Evolutionary conservation across 306 rosid genomes (phyloP).

Genomic region (Glycyrrhiza uralensis): DNA sequence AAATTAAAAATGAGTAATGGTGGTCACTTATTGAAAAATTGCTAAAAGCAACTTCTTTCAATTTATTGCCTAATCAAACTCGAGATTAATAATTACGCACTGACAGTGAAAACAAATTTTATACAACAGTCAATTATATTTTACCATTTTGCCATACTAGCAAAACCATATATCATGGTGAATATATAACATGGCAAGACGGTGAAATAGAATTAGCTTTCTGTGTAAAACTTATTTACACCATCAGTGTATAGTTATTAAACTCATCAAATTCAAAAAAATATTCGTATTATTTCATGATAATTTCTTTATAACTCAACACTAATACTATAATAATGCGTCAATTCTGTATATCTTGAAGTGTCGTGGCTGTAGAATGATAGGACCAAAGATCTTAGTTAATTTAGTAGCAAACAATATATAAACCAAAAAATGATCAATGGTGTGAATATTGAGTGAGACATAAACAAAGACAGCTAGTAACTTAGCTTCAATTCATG

Average conservation of each 20-base stretch:
- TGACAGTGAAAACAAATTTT: too few relatives aligned
- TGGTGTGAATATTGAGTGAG: conserved; percentile 16
- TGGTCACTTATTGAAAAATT: conserved; percentile 21
- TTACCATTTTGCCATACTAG: too few relatives aligned
- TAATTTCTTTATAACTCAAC: conserved; percentile 17
- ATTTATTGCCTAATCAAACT: conserved; percentile 23
- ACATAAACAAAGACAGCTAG: conserved; percentile 29
- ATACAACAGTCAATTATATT: too few relatives aligned
- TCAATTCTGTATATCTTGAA: conserved; percentile 11
- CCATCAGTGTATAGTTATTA: too few relatives aligned
- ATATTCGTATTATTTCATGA: not conserved
- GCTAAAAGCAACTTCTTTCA: conserved; percentile 15
- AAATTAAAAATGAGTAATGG: conserved; percentile 6
- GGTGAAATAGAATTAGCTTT: too few relatives aligned
- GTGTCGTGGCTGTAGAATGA: conserved; percentile 4
- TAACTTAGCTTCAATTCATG: conserved; percentile 26
- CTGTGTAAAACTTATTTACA: too few relatives aligned
- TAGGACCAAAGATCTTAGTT: conserved; percentile 18
- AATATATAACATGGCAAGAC: too few relatives aligned
- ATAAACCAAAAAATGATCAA: not conserved
- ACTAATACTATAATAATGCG: not conserved
- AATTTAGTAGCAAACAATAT: conserved; percentile 11
- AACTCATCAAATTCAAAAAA: too few relatives aligned
- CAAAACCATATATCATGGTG: too few relatives aligned
- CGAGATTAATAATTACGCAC: too few relatives aligned